Percentiles rank a stretch among this genome's conserved stretches.
Conservation (phyloP, 1,139 yeast genomes). For the Debaryomyces singareniensis region DNA sequence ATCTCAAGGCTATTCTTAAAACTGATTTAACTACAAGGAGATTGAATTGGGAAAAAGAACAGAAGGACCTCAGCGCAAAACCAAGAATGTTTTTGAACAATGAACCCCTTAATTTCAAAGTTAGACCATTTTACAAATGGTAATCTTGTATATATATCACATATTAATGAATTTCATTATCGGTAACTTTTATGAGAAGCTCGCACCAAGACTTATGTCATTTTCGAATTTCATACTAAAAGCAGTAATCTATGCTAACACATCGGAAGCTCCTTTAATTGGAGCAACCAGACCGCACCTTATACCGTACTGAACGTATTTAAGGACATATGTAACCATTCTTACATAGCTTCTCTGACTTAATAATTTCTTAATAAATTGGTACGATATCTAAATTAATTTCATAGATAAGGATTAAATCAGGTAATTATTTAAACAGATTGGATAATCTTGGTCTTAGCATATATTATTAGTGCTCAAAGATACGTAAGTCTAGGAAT, state of each 20-base stretch:
- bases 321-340: no score
- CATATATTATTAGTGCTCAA: background rate
- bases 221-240: background rate
- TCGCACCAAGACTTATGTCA: no score
- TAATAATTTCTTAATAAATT: no score
- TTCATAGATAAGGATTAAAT: no score
- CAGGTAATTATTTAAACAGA: no score
- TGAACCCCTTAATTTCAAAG: conserved; percentile 41
- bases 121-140: conserved; percentile 41
- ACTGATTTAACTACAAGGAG: conserved; percentile 57
- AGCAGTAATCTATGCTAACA: background rate
- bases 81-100: conserved; percentile 43
- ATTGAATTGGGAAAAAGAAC: conserved; percentile 50
- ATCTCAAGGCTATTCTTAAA: conserved; percentile 72
- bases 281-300: conserved; percentile 1
- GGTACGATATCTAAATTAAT: no score
- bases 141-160: conserved; percentile 13
- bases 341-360: no score
- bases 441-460: background rate
- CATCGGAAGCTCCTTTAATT: no score
- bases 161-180: background rate
- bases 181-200: no score
- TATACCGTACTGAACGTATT: no score
- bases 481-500: background rate
- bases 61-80: conserved; percentile 32